Evolutionary conservation across 805 yeast species (phyloP), one percentile per base, ranked within the genome.

Genomic region (Lachancea lanzarotensis): DNA sequence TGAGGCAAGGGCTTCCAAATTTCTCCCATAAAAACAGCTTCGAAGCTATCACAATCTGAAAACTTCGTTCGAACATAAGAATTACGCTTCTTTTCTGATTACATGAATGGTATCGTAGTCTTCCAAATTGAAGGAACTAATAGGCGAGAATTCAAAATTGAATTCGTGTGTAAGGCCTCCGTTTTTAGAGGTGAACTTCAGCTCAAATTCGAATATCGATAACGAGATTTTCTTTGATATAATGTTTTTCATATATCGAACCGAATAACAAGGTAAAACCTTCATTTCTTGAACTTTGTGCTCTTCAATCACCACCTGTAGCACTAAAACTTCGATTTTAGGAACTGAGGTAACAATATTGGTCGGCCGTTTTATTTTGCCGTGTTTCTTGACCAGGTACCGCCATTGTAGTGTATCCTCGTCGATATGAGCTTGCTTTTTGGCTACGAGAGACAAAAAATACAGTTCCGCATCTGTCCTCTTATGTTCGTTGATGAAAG

Each of bases 401-500:
- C 40, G 35, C 83, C 84, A 81, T 25, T 75, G 56, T 16, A 29
- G 30, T 16, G 40, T 42, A 4, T 15, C 34, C 13, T 34, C 37
- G 17, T 63, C 52, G 35, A 62, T 68, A 1, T 35, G 35, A 40
- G 67, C 52, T 5, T 62, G 57, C 1, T 57, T 55, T 1, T 47
- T 43, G 8, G 44, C 36, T 0, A 84, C 76, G 48, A 71, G 71
- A 4, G 79, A 70, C 25, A 84, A 66, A 48, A 84, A 79, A 56
- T 75, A 86, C 3, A 84, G 57, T 58, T 88, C 95, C 1, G 85
- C 82, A 51, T 81, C 84, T 5, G 47, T 51, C 15, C 88, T 68
- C 40, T 80, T 84, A 1, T 63, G 70, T 0, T 37, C 45, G 2
- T 66, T 56, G 8, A 86, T 63, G 0, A 31, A 41, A 0, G 79